A percentile compares a stretch with the other conserved stretches of the same genome.
Evolutionary conservation across 2,329 filamentous ascomycete species (phyloP).

Genomic region (Macroventuria anomochaeta): DNA sequence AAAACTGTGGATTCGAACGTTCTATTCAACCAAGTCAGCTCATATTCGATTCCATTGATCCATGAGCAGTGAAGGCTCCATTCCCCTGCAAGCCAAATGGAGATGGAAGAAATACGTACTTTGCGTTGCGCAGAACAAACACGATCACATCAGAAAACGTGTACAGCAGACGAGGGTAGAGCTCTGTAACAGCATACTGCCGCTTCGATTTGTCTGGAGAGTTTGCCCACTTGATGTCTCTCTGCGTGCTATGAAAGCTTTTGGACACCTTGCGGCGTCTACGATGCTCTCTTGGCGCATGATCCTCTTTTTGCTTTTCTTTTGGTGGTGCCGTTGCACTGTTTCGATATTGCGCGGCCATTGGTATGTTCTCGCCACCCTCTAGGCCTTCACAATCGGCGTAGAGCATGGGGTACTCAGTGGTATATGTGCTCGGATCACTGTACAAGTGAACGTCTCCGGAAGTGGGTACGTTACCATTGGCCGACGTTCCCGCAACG

Average conservation of each 20-base stretch:
- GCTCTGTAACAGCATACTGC: too few species aligned
- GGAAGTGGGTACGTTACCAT: background rate
- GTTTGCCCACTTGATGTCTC: too few species aligned
- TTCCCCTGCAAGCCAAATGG: too few species aligned
- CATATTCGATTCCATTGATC: too few species aligned
- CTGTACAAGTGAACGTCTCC: background rate
- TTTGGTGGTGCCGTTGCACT: too few species aligned
- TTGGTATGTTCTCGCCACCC: slow-evolving; percentile 55
- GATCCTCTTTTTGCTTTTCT: background rate
- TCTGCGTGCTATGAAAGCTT: too few species aligned
- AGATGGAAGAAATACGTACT: too few species aligned
- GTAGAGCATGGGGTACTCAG: slow-evolving; percentile 54
- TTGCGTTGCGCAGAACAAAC: background rate
- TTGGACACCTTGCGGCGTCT: too few species aligned
- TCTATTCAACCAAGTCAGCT: background rate
- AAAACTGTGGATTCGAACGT: background rate
- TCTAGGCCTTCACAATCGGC: slow-evolving; percentile 62
- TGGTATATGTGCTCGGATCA: slow-evolving; percentile 11
- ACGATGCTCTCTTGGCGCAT: too few species aligned
- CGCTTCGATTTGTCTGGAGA: too few species aligned
- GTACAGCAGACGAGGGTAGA: background rate
- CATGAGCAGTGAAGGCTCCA: too few species aligned
- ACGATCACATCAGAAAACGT: background rate
- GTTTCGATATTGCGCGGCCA: slow-evolving; percentile 25
- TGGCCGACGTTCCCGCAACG: background rate